Evolutionary conservation across 75 land plant genomes (phyloP), one percentile per base, ranked within the genome.

Genomic region (Cupressus sempervirens): DNA sequence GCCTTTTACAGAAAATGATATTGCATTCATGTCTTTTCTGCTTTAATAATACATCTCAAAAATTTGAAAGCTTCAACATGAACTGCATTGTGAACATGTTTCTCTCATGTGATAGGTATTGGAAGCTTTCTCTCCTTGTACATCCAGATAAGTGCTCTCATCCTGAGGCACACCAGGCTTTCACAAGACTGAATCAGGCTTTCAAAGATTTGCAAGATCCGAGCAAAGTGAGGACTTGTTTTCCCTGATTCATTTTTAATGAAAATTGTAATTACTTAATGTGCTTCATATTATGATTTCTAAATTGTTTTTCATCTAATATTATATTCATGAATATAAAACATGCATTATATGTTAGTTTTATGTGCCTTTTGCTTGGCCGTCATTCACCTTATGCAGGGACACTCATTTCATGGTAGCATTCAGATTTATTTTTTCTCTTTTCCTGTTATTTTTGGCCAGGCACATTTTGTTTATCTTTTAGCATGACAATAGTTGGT

Each of bases 101-200:
- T 79, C 45, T 30, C 46, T 79, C 13, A 30, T 36, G 14, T 79
- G 81, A 32, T 83, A 98, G 99, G 92, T 98, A 98, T 76, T 98
- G 99, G 99, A 98, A 94, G 80, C 86, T 98, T 80, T 98, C 99
- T 56, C 94, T 98, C 7, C 88, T 98, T 87, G 98, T 98, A 72
- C 99, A 98, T 89, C 99, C 99, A 40, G 99, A 98, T 86, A 98
- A 98, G 89, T 98, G 99, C 74, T 83, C 95, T 54, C 99, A 98
- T 90, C 99, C 99, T 82, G 95, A 93, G 76, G 99, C 99, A 12
- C 96, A 96, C 32, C 94, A 98, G 86, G 99, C 99, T 68, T 98
- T 98, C 84, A 91, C 95, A 70, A 89, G 83, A 67, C 84, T 98
- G 52, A 98, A 98, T 83, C 89, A 96, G 87, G 94, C 98, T 70